Base-by-base conservation (phyloP, 805 yeast genomes). In the Candida ovalis region DNA sequence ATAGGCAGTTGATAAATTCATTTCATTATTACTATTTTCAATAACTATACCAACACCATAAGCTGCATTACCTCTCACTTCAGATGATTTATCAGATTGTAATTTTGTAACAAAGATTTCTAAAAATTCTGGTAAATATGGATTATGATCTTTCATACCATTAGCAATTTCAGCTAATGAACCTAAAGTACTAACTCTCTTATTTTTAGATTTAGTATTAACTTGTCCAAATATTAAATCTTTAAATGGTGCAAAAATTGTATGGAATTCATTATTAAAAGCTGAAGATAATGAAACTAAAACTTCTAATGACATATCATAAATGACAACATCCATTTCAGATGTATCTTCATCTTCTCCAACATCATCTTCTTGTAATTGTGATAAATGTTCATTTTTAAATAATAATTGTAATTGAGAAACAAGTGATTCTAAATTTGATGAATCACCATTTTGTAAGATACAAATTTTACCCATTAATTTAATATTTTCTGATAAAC, bases 41-140 rank as follows among this genome's bases (percentile, higher is more conserved):
- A 82, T 67, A 51, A 90, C 69, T 51, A 90, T 69, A 59, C 99
- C 99, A 57, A 88, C 82, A 74, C 98, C 99, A 66, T 89, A 94
- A 17, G 97, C 97, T 45, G 97, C 92, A 59, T 90, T 88, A 59
- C 96, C 91, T 70, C 92, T 86, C 50, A 89, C 97, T 63, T 89
- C 96, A 53, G 87, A 74, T 15, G 94, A 85, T 61, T 81, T 81
- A 64, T 86, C 90, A 62, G 82, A 81, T 48, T 85, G 77, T 52
- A 92, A 75, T 55, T 85, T 82, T 50, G 80, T 76, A 44, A 78
- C 73, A 64, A 94, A 85, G 36, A 84, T 73, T 63, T 83, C 81
- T 60, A 89, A 71, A 62, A 94, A 72, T 55, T 86, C 88, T 54
- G 81, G 78, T 35, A 83, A 69, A 71, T 75, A 84, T 50, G 88